Base-by-base conservation (phyloP, 2,329 filamentous ascomycete genomes). In the Drechslera avenae region DNA sequence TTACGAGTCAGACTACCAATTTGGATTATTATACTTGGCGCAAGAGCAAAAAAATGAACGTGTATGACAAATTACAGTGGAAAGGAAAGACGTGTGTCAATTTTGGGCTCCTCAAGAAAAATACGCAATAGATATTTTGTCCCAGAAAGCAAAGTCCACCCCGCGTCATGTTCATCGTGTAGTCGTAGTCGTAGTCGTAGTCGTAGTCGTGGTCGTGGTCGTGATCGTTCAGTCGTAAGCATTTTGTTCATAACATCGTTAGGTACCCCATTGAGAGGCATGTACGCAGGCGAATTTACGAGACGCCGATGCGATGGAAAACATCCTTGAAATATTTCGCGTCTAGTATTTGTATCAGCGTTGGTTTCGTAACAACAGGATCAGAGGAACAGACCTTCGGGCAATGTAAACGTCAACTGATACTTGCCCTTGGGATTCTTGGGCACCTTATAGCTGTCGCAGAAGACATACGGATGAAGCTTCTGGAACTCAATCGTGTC, bases 381-480 rank as follows among this genome's bases (percentile, higher is more conserved):
- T 13, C 9, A 8, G 6, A n/a, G 7, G 3, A 5, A 16, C 60
- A 39, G 66, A 71, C 71, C 71, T 52, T 71, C 64, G 7, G 63
- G 36, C 10, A 60, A 57, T 8, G 66, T 70, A 26, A 73, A 73
- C 1, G 62, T 72, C 55, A 73, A 45, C 42, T 69, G 63, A 32
- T 72, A 73, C 41, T 59, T 71, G 18, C 68, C 67, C 6, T 54
- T 60, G 4, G 61, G 33, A 3, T 64, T 67, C 32, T 66, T 68
- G 4, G 69, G 67, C 44, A 67, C 42, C 28, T 48, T 68, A 62
- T 84, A 86, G 3, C 78, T 75, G 1, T 78, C 66, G 16, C 79
- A 77, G 58, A 86, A 83, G 13, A 84, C 72, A 46, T 79, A 80
- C 3, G 78, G 80, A 37, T 77, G 76, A 23, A 84, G 69, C 39